Percentiles rank a stretch among this genome's conserved stretches.
Conservation (phyloP, 352 stramenopile genomes). For the Halophytophthora polymorphica region DNA sequence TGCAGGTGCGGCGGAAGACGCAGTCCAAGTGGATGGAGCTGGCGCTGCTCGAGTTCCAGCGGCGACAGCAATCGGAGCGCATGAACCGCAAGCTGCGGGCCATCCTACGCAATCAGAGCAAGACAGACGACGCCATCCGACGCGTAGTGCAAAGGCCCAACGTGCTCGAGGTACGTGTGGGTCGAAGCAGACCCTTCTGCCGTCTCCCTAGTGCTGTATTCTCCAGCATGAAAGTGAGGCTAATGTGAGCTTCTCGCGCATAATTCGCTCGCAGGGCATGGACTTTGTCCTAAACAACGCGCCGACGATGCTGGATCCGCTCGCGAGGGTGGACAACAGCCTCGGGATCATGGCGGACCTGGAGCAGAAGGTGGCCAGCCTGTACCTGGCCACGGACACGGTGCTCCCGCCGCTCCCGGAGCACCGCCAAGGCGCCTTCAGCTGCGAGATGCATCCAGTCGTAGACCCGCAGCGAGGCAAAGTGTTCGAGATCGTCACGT, state of each 20-base stretch:
- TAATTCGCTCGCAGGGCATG: constrained; percentile 17
- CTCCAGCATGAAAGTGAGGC: not conserved
- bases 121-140: constrained; percentile 9
- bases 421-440: not conserved
- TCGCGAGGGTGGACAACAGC: constrained; percentile 1
- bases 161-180: constrained; percentile 2
- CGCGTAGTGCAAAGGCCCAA: constrained; percentile 12
- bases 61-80: constrained; percentile 10
- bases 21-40: constrained; percentile 7
- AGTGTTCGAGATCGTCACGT: constrained; percentile 15
- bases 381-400: constrained; percentile 18
- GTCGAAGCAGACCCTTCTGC: too few species aligned
- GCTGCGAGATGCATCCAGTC: not conserved
- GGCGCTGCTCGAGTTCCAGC: constrained; percentile 6
- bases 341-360: constrained; percentile 14
- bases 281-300: constrained; percentile 10
- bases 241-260: too few species aligned
- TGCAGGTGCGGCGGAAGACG: not conserved
- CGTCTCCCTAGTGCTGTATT: not conserved
- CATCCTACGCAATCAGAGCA: constrained; percentile 19
- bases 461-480: not conserved
- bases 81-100: constrained; percentile 20
- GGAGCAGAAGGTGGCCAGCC: constrained; percentile 11
- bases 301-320: not conserved
- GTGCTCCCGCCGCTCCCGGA: constrained; percentile 5